Percentiles rank a stretch among this genome's conserved stretches.
Conservation (phyloP, 495 filamentous ascomycete species). For the Penicillium tannophilum region DNA sequence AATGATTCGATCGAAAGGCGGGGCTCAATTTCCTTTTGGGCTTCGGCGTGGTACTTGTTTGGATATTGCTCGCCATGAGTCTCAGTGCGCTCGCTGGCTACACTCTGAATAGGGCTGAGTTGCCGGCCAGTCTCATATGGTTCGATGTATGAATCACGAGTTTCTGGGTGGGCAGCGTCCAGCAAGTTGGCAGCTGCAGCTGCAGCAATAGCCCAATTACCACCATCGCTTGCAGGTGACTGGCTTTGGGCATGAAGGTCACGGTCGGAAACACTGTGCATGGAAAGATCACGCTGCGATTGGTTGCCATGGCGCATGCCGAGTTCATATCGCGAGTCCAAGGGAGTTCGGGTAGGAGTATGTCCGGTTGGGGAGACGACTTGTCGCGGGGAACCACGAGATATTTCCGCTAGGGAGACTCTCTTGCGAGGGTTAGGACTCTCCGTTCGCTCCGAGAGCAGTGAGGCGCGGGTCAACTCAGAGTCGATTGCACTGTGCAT, state of each 20-base stretch:
- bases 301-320: constrained; percentile 60
- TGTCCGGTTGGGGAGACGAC: constrained; percentile 54
- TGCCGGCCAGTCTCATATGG: constrained; percentile 62
- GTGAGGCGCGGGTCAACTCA: constrained; percentile 84
- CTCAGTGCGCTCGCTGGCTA: constrained; percentile 69
- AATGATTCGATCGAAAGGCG: constrained; percentile 54
- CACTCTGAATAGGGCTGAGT: constrained; percentile 85
- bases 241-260: constrained; percentile 47
- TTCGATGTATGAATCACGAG: constrained; percentile 38
- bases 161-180: constrained; percentile 38
- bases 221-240: constrained; percentile 49
- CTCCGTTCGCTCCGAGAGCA: constrained; percentile 78
- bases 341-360: constrained; percentile 55
- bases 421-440: constrained; percentile 47
- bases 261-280: constrained; percentile 54
- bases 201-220: constrained; percentile 48
- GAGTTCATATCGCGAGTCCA: constrained; percentile 51
- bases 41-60: constrained; percentile 14
- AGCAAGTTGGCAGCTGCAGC: constrained; percentile 49
- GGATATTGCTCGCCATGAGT: constrained; percentile 18
- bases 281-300: constrained; percentile 56
- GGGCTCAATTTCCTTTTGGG: constrained; percentile 38
- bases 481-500: constrained; percentile 82
- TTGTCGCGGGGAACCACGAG: constrained; percentile 54
- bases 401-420: constrained; percentile 53